These are phyloP conservation scores for Aspergillus fischeri DNA, from an alignment of 2,329 filamentous ascomycete species.

Conservation along the genomic window DNA sequence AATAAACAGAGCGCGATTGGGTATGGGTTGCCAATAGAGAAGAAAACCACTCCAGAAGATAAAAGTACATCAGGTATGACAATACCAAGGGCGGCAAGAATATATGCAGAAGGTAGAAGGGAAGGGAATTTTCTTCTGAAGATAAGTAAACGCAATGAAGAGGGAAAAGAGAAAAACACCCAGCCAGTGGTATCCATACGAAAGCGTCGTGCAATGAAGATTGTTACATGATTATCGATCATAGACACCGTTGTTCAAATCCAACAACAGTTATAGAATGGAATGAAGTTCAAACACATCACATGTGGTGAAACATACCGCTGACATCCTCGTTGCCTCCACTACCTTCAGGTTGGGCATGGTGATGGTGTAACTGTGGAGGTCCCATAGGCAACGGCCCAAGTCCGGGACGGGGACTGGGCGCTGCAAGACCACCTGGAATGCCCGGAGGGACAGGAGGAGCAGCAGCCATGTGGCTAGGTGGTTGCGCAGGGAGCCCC, in stretches of 20 bases:
- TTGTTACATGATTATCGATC: slow-evolving; percentile 13
- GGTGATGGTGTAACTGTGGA: slow-evolving; percentile 68
- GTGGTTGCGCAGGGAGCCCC: slow-evolving; percentile 58
- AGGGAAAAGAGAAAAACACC: slow-evolving; percentile 2
- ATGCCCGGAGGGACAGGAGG: slow-evolving; percentile 60
- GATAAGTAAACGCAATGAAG: not conserved
- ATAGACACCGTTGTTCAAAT: slow-evolving; percentile 4
- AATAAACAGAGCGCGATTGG: slow-evolving; percentile 17
- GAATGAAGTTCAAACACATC: slow-evolving; percentile 39
- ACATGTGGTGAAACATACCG: slow-evolving; percentile 98
- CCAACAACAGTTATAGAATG: not conserved
- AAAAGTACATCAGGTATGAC: not conserved
- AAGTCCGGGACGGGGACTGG: slow-evolving; percentile 31
- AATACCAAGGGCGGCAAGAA: not conserved
- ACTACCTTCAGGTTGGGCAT: slow-evolving; percentile 64
- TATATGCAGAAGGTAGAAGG: slow-evolving; percentile 5
- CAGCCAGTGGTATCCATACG: slow-evolving; percentile 6
- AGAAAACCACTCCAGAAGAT: slow-evolving; percentile 10
- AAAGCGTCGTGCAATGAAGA: not conserved
- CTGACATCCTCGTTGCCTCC: slow-evolving; percentile 67
- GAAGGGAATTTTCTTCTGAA: not conserved
- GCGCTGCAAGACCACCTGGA: slow-evolving; percentile 56
- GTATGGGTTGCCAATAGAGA: slow-evolving; percentile 18
- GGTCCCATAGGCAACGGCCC: slow-evolving; percentile 66
- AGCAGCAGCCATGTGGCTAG: slow-evolving; percentile 62